A percentile compares a stretch with the other conserved stretches of the same genome.
Evolutionary conservation across 805 yeast genomes (phyloP).

Genomic region (Teunomyces panamensis): DNA sequence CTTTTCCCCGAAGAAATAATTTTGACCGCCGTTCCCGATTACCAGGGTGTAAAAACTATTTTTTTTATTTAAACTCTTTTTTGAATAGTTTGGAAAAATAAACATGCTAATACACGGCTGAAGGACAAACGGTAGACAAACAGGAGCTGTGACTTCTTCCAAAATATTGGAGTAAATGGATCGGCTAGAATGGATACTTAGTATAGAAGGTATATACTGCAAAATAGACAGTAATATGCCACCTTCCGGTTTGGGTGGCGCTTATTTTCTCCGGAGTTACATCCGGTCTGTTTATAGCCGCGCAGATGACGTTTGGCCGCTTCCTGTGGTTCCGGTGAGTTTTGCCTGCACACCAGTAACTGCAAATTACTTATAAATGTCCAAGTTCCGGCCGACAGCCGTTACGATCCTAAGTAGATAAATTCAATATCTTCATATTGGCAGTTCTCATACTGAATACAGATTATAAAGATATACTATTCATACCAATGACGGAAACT

Average conservation of each 20-base stretch:
- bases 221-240: background rate
- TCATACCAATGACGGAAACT: background rate
- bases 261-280: background rate
- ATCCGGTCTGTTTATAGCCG: constrained; percentile 1
- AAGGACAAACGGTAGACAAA: background rate
- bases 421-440: background rate
- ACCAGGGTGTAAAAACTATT: background rate
- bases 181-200: background rate
- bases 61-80: background rate
- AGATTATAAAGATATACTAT: background rate
- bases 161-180: background rate
- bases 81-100: background rate
- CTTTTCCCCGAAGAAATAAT: background rate
- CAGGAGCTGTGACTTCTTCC: background rate
- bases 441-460: background rate
- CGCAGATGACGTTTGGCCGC: constrained; percentile 2
- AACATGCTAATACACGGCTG: background rate
- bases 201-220: background rate
- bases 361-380: background rate
- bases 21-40: constrained; percentile 3
- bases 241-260: background rate
- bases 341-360: background rate
- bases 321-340: constrained; percentile 3
- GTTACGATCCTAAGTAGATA: background rate
- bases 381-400: constrained; percentile 2